phyloP scores from a whole-genome alignment of 2,329 filamentous ascomycete species.

The Colletotrichum sp. region DNA sequence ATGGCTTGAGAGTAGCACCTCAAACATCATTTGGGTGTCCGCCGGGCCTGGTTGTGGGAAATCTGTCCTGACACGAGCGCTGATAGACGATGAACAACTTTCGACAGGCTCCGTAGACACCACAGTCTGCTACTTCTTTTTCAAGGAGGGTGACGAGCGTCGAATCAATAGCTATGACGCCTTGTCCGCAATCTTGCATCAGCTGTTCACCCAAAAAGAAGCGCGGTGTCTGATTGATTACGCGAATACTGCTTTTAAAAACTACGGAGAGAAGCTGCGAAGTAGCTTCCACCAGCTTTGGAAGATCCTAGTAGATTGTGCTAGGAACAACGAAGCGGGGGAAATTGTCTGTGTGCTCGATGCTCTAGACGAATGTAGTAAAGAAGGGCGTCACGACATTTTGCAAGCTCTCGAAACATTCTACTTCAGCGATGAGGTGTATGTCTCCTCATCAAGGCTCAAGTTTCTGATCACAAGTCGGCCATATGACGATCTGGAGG shows the following conservation, averaged over 20 bases:
- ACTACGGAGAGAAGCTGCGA: too few relatives aligned
- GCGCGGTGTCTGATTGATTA: too few relatives aligned
- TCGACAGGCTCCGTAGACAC: slow-evolving; percentile 22
- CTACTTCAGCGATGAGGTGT: not conserved
- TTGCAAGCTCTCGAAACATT: not conserved
- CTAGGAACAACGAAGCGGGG: rapidly evolving
- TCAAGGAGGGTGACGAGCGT: not conserved
- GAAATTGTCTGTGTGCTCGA: not conserved
- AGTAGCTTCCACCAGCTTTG: slow-evolving; percentile 5
- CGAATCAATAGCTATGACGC: slow-evolving; percentile 25
- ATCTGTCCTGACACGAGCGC: slow-evolving; percentile 31
- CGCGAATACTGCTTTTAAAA: too few relatives aligned
- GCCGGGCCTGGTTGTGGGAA: slow-evolving; percentile 39
- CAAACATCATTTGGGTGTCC: slow-evolving; percentile 34
- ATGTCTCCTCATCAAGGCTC: rapidly evolving
- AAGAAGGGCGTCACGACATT: rapidly evolving
- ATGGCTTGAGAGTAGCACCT: slow-evolving; percentile 28
- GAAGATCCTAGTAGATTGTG: not conserved
- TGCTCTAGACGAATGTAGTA: not conserved
- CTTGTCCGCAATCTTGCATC: slow-evolving; percentile 29
- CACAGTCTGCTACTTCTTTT: slow-evolving; percentile 19
- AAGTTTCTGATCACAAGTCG: not conserved
- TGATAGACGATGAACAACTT: slow-evolving; percentile 32
- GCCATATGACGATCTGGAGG: not conserved
- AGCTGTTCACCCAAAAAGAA: slow-evolving; percentile 31